Evolutionary conservation across 352 stramenopile genomes (phyloP).

Genomic region (Globisporangium okanoganense): DNA sequence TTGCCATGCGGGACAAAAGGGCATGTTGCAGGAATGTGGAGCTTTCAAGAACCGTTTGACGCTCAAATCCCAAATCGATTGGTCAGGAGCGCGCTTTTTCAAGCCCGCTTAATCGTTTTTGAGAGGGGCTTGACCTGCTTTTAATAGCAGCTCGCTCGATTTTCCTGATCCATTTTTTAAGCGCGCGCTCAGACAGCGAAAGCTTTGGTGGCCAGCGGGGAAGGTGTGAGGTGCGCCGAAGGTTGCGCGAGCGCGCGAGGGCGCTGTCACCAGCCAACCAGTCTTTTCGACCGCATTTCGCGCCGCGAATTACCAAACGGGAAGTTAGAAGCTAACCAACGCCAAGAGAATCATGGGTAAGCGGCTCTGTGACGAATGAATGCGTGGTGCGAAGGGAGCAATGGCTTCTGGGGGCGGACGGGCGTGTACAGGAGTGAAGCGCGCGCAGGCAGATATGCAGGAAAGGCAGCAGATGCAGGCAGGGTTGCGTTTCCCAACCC

Average conservation of each 20-base stretch:
- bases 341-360: slow-evolving; percentile 66
- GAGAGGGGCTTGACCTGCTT: not conserved
- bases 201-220: slow-evolving; percentile 1
- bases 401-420: not conserved
- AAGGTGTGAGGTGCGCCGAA: slow-evolving; percentile 15
- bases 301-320: slow-evolving; percentile 39
- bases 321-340: slow-evolving; percentile 69
- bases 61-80: slow-evolving; percentile 20
- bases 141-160: not conserved
- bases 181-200: not conserved
- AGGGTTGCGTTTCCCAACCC: not conserved
- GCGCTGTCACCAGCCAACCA: slow-evolving; percentile 47
- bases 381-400: not conserved
- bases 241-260: slow-evolving; percentile 19
- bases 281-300: slow-evolving; percentile 31
- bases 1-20: not conserved
- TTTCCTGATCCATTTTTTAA: not conserved
- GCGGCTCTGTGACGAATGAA: slow-evolving; percentile 8
- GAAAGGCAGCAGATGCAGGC: not conserved
- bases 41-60: not conserved
- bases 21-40: slow-evolving; percentile 13
- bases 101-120: slow-evolving; percentile 22
- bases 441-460: slow-evolving; percentile 9
- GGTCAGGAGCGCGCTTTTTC: slow-evolving; percentile 20
- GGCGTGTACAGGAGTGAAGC: not conserved